Percentiles rank a stretch among this genome's conserved stretches.
Evolutionary conservation across 2,329 filamentous ascomycete genomes (phyloP).

Genomic region (Botryotinia narcissicola): DNA sequence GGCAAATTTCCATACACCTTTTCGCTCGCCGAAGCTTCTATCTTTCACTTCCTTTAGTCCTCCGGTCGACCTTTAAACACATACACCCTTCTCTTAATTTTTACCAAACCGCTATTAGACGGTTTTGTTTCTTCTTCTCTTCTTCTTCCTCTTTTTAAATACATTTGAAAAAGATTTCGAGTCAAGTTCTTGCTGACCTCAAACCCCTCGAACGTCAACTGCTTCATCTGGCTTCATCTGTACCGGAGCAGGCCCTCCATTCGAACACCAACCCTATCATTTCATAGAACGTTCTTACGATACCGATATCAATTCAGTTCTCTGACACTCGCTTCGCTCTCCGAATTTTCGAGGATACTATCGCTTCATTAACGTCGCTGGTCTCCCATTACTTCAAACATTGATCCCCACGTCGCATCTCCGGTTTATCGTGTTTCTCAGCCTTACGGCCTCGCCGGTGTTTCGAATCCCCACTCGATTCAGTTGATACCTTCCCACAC

Average conservation of each 20-base stretch:
- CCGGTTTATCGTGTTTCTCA: constrained; percentile 25
- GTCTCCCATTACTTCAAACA: constrained; percentile 22
- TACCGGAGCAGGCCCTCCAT: constrained; percentile 39
- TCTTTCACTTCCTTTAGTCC: not conserved
- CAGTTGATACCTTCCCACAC: constrained; percentile 26
- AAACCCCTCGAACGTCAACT: constrained; percentile 39
- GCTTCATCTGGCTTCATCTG: constrained; percentile 37
- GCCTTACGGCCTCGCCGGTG: constrained; percentile 29
- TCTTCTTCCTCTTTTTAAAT: not conserved
- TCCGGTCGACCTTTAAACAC: not conserved
- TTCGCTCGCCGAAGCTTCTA: not conserved
- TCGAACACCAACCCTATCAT: constrained; percentile 22
- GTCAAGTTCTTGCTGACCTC: constrained; percentile 39
- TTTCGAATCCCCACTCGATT: constrained; percentile 34
- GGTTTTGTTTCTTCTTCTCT: not conserved
- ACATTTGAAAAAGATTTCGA: not conserved
- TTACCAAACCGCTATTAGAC: not conserved
- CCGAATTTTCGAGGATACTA: constrained; percentile 26
- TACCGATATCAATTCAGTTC: constrained; percentile 3
- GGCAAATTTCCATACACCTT: not conserved
- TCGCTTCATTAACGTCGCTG: constrained; percentile 37
- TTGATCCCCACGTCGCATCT: constrained; percentile 22
- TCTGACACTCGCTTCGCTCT: constrained; percentile 35
- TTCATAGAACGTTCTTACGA: constrained; percentile 25
- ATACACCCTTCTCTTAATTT: constrained; percentile 5